Base-by-base conservation (phyloP, 2,329 filamentous ascomycete genomes). In the Torrubiellomyces zombiae region DNA sequence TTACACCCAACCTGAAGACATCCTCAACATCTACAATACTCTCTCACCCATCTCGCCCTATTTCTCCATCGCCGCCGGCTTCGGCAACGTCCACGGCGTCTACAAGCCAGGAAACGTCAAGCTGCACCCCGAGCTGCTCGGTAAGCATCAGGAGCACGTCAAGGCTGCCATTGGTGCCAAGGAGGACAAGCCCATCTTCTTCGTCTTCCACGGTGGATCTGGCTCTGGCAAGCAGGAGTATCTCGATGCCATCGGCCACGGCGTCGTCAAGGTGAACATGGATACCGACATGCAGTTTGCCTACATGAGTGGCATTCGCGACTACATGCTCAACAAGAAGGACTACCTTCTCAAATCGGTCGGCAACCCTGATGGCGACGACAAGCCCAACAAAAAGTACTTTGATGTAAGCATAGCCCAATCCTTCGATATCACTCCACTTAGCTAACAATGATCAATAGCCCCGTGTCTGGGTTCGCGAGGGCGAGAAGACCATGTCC, bases 371-470 rank as follows among this genome's bases (percentile, higher is more conserved):
- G 85, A 95, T 25, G 85, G 86, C 32, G 75, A 72, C 12, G 81
- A 93, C 63, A 95, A 95, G 77, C 86, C 89, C 49, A 98, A 98
- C 75, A 98, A 98, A 80, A 95, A 94, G 63, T 75, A 63, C 63
- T 83, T 79, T 44, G 74, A 78, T 41, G 55, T 53, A 44, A 50
- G 51, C 48, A 32, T 27, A 22, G 18, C 16, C 9, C 7, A 6
- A 14, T 6, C 7, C 8, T 14, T 10, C 9, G 17, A 16, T n/a
- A n/a, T n/a, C n/a, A n/a, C n/a, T n/a, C n/a, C 13, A 10, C 10
- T 6, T 13, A 14, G 23, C 22, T 28, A 5, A 25, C 26, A 16
- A 22, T 21, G 17, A 12, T 7, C 4, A 12, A 27, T 52, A 80
- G 60, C 82, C 83, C 43, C 75, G 83, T 58, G 82, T 94, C 50